These are phyloP conservation scores for Omphalotus guepiniiformis DNA, from an alignment of 768 basidiomycete species.

Conservation along the genomic window DNA sequence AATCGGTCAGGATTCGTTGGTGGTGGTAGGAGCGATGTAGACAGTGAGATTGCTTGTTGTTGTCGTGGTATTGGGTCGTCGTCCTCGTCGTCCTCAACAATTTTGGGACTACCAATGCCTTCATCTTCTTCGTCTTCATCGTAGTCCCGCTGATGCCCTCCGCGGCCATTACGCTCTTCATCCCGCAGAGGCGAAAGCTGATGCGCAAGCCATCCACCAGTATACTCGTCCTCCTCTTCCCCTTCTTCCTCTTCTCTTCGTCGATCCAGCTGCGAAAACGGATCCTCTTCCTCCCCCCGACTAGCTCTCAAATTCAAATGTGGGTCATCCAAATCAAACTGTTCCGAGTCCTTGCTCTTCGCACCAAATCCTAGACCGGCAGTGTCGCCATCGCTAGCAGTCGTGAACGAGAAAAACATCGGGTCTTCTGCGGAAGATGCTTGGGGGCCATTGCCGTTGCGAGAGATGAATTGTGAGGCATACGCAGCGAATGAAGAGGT, in stretches of 20 bases:
- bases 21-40: conserved; percentile 68
- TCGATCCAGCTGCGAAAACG: conserved; percentile 71
- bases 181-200: conserved; percentile 61
- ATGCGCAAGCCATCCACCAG: conserved; percentile 68
- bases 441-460: conserved; percentile 50
- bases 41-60: conserved; percentile 47
- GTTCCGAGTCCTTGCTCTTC: conserved; percentile 45
- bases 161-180: conserved; percentile 36
- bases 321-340: conserved; percentile 77
- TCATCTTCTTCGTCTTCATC: not conserved
- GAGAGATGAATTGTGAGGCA: conserved; percentile 76
- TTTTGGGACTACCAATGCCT: not conserved
- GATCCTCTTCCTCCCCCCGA: conserved; percentile 56
- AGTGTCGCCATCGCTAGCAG: conserved; percentile 56
- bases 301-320: conserved; percentile 23
- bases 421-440: conserved; percentile 66
- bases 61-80: conserved; percentile 30
- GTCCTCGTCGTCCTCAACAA: conserved; percentile 19
- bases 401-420: conserved; percentile 86
- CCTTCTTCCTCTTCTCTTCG: conserved; percentile 32
- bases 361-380: conserved; percentile 38
- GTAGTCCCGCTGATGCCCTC: conserved; percentile 8
- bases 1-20: conserved; percentile 54
- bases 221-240: conserved; percentile 29
- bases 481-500: conserved; percentile 69